Conservation (phyloP, 129 eudicot species). For the Daucus carota region DNA sequence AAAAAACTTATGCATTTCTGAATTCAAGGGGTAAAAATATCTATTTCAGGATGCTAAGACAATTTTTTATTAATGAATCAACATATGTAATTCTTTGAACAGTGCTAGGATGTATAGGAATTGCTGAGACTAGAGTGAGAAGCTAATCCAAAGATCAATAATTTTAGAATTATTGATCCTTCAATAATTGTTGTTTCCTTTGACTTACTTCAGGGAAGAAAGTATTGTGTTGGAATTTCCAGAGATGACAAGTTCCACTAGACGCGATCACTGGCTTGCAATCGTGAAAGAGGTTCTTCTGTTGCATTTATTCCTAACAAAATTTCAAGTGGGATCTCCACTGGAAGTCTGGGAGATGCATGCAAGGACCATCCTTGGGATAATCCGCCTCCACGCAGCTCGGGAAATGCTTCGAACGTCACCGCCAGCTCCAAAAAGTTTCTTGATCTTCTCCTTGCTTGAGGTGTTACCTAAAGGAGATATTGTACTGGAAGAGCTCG, state of each 20-base stretch:
- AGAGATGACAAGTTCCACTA: slow-evolving; percentile 85
- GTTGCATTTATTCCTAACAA: slow-evolving; percentile 53
- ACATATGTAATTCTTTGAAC: no score
- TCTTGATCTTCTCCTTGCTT: slow-evolving; percentile 56
- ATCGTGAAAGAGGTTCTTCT: slow-evolving; percentile 60
- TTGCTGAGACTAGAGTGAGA: neutral
- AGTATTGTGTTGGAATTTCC: slow-evolving; percentile 76
- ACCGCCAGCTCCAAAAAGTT: slow-evolving; percentile 71
- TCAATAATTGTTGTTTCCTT: neutral
- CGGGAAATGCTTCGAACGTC: slow-evolving; percentile 85
- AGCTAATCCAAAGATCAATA: neutral
- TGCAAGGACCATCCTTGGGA: slow-evolving; percentile 76
- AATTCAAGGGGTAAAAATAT: neutral
- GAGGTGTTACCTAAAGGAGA: slow-evolving; percentile 89
- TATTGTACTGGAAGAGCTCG: slow-evolving; percentile 57
- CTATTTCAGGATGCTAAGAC: neutral
- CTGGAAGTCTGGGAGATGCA: slow-evolving; percentile 79
- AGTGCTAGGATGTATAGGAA: neutral
- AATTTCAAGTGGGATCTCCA: slow-evolving; percentile 42
- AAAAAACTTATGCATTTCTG: neutral
- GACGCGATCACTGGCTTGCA: slow-evolving; percentile 98
- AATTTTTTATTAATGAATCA: neutral
- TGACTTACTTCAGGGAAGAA: slow-evolving; percentile 45
- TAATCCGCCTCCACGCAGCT: slow-evolving; percentile 88
- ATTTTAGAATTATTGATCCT: neutral